These are phyloP conservation scores for Penicillium verhagenii DNA, from an alignment of 495 filamentous ascomycete genomes.

Conservation along the genomic window DNA sequence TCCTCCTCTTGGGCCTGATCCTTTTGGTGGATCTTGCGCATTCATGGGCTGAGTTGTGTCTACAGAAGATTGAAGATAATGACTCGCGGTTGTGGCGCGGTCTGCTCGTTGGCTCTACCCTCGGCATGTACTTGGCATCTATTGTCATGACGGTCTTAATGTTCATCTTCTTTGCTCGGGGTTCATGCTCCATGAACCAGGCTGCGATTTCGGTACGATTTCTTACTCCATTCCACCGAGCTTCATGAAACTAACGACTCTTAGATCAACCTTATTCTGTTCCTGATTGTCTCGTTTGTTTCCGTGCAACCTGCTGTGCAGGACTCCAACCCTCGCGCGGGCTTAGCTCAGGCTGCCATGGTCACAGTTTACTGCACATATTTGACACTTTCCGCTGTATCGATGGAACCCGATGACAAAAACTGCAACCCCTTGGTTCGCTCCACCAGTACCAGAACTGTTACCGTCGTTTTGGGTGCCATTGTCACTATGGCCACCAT, in stretches of 20 bases:
- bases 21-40: slow-evolving; percentile 94
- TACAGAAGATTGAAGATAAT: slow-evolving; percentile 85
- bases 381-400: slow-evolving; percentile 95
- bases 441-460: slow-evolving; percentile 84
- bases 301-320: slow-evolving; percentile 91
- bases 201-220: slow-evolving; percentile 59
- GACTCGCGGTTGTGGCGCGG: slow-evolving; percentile 83
- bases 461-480: slow-evolving; percentile 85
- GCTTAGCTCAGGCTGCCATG: slow-evolving; percentile 94
- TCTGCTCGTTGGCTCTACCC: slow-evolving; percentile 84
- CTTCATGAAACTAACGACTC: slow-evolving; percentile 22
- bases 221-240: neutral
- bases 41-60: slow-evolving; percentile 95
- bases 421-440: slow-evolving; percentile 91
- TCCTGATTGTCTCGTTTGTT: slow-evolving; percentile 75
- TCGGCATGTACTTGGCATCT: slow-evolving; percentile 89
- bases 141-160: slow-evolving; percentile 93
- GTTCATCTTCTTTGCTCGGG: slow-evolving; percentile 91
- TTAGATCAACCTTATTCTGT: slow-evolving; percentile 79
- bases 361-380: slow-evolving; percentile 98
- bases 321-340: slow-evolving; percentile 88
- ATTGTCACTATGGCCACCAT: slow-evolving; percentile 96
- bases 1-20: slow-evolving; percentile 88
- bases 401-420: slow-evolving; percentile 96
- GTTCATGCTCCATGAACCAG: slow-evolving; percentile 93